Conservation (phyloP, 2,329 filamentous ascomycete genomes). For the Alternaria postmessia region DNA sequence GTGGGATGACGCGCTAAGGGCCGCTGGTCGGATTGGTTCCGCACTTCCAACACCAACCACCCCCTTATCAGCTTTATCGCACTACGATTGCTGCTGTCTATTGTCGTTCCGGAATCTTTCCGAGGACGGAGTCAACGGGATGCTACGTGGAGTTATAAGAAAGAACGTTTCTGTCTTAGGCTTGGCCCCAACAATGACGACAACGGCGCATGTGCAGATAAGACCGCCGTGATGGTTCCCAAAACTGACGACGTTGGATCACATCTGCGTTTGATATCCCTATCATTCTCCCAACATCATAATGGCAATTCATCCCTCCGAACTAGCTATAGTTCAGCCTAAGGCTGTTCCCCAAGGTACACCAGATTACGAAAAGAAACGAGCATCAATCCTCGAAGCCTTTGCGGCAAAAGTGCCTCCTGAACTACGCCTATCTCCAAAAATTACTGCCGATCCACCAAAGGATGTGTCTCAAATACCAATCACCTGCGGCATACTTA, state of each 20-base stretch:
- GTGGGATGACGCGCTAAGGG: neutral
- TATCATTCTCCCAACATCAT: neutral
- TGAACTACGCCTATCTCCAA: constrained; percentile 18
- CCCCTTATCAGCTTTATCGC: constrained; percentile 9
- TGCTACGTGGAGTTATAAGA: neutral
- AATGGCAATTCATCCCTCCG: constrained; percentile 8
- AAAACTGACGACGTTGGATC: neutral
- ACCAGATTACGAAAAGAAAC: constrained; percentile 26
- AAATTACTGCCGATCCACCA: constrained; percentile 23
- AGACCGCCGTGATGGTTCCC: neutral
- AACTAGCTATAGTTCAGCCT: constrained; percentile 20
- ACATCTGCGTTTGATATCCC: neutral
- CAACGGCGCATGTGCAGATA: neutral
- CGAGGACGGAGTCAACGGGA: neutral
- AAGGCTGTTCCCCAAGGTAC: constrained; percentile 27
- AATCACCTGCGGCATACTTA: constrained; percentile 54
- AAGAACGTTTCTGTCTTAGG: neutral
- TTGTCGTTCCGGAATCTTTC: neutral
- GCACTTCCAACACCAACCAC: constrained; percentile 7
- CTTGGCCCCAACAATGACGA: neutral
- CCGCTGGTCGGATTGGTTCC: constrained; percentile 10
- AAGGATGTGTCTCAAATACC: constrained; percentile 30
- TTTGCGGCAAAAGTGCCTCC: constrained; percentile 25
- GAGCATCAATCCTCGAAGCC: constrained; percentile 21
- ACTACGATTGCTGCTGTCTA: neutral